These are phyloP conservation scores for Candida dendrica DNA, from an alignment of 805 yeast species.

Conservation along the genomic window DNA sequence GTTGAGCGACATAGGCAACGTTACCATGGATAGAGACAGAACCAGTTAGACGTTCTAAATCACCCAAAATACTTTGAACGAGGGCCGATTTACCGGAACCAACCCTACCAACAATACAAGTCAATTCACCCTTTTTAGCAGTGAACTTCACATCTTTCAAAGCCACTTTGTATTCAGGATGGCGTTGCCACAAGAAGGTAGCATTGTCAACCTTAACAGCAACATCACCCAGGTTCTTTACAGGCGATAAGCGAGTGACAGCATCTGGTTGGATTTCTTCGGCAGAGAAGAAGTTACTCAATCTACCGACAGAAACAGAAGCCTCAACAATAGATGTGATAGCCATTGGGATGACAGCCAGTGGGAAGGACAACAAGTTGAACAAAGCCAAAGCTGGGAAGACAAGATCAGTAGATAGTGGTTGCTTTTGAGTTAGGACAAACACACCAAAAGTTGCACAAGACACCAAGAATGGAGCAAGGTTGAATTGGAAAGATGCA, in stretches of 20 bases:
- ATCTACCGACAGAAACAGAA: conserved; percentile 72
- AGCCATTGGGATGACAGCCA: conserved; percentile 87
- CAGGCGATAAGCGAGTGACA: conserved; percentile 44
- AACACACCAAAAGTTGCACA: conserved; percentile 84
- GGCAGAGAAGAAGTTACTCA: conserved; percentile 62
- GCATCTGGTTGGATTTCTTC: conserved; percentile 83
- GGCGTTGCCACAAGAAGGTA: conserved; percentile 73
- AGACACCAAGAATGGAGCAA: conserved; percentile 86
- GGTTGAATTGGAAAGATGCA: conserved; percentile 68
- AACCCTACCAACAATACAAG: conserved; percentile 83
- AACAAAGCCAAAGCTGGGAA: conserved; percentile 86
- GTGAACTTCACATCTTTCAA: conserved; percentile 52
- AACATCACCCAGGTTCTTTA: conserved; percentile 52
- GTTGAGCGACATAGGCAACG: conserved; percentile 85
- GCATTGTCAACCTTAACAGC: conserved; percentile 58
- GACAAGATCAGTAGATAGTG: conserved; percentile 84
- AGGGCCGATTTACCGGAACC: conserved; percentile 88
- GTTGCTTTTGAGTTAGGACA: conserved; percentile 48
- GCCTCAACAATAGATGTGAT: conserved; percentile 84
- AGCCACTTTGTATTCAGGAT: conserved; percentile 63
- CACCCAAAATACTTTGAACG: conserved; percentile 75
- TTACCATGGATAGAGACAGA: conserved; percentile 64
- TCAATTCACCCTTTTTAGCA: conserved; percentile 69
- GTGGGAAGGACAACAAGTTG: conserved; percentile 84
- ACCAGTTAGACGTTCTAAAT: conserved; percentile 71